Base-by-base conservation (phyloP, 495 filamentous ascomycete species). In the Echria macrotheca region DNA sequence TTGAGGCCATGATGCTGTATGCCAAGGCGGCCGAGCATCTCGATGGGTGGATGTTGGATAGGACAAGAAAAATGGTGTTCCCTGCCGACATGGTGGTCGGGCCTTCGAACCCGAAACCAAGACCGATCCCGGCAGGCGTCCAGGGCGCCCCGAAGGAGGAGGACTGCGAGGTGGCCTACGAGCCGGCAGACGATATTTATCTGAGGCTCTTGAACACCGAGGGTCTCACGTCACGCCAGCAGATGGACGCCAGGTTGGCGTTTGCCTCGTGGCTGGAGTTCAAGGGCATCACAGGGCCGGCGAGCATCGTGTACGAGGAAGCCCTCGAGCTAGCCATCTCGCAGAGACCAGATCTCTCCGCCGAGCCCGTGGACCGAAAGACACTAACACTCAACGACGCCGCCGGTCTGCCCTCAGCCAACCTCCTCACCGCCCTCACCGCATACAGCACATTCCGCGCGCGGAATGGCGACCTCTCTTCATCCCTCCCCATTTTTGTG, bases 241-340 rank as follows among this genome's bases (percentile, higher is more conserved):
- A 79, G 51, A 63, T 95, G 25, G 82, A 89, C 35, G 89, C 90
- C 18, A 84, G 84, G 8, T 67, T 95, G 14, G 84, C 82, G 0
- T 91, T 90, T 63, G 90, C 82, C 5, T 84, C 85, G 49, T 95
- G 83, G 80, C 73, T 95, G 4, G 83, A 87, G 41, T 94, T 78
- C 66, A 90, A 91, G 67, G 74, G 77, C 2, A 61, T 83, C 8
- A 38, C 45, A 11, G 60, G 55, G 11, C 60, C 64, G 1, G 63
- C 60, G 8, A 49, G 50, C 49, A 59, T 60, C 31, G 24, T 63
- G 36, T 56, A 49, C 42, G 55, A 67, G 35, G 52, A 59, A 18
- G 60, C 62, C 2, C 48, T 64, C 4, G 29, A 54, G 72, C 37
- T 63, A 35, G 44, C 60, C 54, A 19, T 57, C 63, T 21, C 67